Evolutionary conservation across 2,329 filamentous ascomycete genomes (phyloP).

Genomic region (Hypoxylon sp.): DNA sequence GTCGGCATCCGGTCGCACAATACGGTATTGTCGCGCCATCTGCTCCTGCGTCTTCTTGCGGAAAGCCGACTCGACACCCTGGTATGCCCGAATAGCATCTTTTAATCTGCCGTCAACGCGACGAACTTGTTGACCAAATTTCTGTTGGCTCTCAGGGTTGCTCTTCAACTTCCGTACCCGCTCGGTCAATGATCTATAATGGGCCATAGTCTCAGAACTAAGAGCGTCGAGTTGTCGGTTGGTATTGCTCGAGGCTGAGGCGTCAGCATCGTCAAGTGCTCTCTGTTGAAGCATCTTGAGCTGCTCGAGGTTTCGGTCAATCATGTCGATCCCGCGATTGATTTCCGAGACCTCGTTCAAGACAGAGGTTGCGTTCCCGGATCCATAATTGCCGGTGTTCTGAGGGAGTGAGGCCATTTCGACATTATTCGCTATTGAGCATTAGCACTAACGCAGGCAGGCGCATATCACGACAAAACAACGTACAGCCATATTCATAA

Average conservation of each 20-base stretch:
- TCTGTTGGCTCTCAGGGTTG: constrained; percentile 80
- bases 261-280: constrained; percentile 82
- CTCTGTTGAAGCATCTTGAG: constrained; percentile 80
- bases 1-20: constrained; percentile 85
- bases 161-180: constrained; percentile 88
- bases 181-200: constrained; percentile 84
- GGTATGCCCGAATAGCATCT: constrained; percentile 84
- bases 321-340: constrained; percentile 80
- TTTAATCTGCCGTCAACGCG: constrained; percentile 85
- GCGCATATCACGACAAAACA: background rate
- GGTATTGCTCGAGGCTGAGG: constrained; percentile 74
- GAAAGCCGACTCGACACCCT: constrained; percentile 84
- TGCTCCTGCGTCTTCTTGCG: constrained; percentile 85
- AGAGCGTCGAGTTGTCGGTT: constrained; percentile 80
- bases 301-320: constrained; percentile 80
- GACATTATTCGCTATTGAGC: constrained; percentile 65
- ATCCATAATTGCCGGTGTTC: constrained; percentile 64
- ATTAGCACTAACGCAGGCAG: constrained; percentile 25
- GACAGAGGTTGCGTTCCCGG: constrained; percentile 78
- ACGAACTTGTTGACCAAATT: constrained; percentile 85
- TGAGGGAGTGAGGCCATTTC: constrained; percentile 79
- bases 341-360: constrained; percentile 89
- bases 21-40: constrained; percentile 90
- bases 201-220: constrained; percentile 83
- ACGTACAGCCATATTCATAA: constrained; percentile 61